Conservation (phyloP, 306 rosid species). For the Prunus mira region DNA sequence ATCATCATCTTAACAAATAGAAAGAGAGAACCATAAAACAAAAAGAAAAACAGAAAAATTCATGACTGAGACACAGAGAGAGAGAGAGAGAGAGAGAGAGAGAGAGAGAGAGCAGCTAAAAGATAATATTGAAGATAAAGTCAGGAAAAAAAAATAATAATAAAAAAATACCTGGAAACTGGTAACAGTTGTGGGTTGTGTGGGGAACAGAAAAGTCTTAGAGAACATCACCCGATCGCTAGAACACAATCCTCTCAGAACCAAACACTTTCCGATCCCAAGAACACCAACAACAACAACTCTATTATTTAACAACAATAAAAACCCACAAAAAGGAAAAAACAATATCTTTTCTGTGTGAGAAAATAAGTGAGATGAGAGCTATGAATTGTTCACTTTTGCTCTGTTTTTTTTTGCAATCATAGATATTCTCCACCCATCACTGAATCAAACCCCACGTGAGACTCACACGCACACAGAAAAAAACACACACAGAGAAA, state of each 20-base stretch:
- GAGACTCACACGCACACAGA: conserved; percentile 38
- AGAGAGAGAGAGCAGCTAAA: conserved; percentile 5
- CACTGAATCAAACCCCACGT: conserved; percentile 50
- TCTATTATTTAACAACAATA: conserved; percentile 16
- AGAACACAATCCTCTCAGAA: conserved; percentile 33
- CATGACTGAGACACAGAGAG: neutral
- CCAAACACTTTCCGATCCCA: conserved; percentile 55
- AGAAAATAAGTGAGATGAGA: conserved; percentile 1
- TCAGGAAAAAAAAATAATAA: conserved; percentile 4
- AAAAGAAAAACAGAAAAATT: neutral
- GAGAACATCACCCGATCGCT: conserved; percentile 44
- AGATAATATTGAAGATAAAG: conserved; percentile 12
- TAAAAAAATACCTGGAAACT: conserved; percentile 39
- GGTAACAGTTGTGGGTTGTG: conserved; percentile 40
- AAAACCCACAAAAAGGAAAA: neutral
- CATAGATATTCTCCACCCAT: conserved; percentile 41
- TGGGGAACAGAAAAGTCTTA: conserved; percentile 44
- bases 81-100: conserved; percentile 1
- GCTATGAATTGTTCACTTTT: conserved; percentile 24
- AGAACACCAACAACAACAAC: conserved; percentile 24
- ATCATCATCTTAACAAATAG: conserved; percentile 19
- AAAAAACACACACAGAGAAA: neutral
- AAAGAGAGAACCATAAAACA: neutral
- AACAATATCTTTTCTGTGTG: neutral
- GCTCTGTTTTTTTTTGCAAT: conserved; percentile 21